phyloP scores from a whole-genome alignment of 345 rosid species.

The Syzygium grande region DNA sequence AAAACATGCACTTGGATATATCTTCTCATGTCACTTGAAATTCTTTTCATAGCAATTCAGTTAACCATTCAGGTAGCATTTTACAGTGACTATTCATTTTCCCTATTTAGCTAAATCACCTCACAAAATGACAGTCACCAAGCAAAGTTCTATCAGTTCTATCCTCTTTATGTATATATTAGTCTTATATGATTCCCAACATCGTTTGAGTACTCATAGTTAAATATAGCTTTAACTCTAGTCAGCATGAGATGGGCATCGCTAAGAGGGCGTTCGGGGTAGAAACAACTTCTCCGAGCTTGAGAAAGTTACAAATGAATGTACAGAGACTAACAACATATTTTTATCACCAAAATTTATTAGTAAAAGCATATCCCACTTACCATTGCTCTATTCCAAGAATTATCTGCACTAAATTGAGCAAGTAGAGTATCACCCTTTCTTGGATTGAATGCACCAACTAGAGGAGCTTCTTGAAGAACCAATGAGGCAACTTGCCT shows the following conservation, averaged over 20 bases:
- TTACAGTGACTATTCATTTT: not conserved
- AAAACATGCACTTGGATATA: not conserved
- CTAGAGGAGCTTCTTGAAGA: conserved; percentile 68
- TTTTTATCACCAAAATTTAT: not conserved
- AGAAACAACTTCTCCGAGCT: not conserved
- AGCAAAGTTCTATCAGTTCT: not conserved
- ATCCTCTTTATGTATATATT: not conserved
- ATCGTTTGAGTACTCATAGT: not conserved
- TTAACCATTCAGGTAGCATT: not conserved
- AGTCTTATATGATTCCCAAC: not conserved
- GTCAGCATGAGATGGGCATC: not conserved
- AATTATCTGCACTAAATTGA: conserved; percentile 88
- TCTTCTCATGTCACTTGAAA: not conserved
- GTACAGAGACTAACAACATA: not conserved
- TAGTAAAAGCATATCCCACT: conserved; percentile 3
- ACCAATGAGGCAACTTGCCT: conserved; percentile 66
- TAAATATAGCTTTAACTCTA: not conserved
- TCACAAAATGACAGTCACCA: not conserved
- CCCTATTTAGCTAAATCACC: not conserved
- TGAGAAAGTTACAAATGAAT: not conserved
- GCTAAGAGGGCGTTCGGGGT: not conserved
- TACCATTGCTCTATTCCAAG: conserved; percentile 99
- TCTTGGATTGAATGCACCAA: conserved; percentile 82
- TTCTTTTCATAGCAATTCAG: not conserved
- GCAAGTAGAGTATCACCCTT: conserved; percentile 88